phyloP scores from a whole-genome alignment of 768 basidiomycete genomes.

The Fistulinella prunicolor region DNA sequence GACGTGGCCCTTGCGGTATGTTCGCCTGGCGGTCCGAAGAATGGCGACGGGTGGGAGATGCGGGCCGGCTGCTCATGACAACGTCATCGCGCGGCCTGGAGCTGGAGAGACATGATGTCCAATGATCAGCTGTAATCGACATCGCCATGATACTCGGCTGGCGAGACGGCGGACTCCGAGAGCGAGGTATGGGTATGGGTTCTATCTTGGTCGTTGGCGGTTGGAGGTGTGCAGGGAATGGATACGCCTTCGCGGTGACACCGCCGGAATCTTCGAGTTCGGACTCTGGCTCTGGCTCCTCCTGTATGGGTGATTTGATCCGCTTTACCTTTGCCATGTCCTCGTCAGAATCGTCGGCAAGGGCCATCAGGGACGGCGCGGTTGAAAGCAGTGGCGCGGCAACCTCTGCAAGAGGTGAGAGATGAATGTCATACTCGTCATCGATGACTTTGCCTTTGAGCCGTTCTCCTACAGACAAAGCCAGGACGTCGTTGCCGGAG shows the following conservation, averaged over 20 bases:
- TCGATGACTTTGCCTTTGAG: slow-evolving; percentile 25
- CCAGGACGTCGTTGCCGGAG: slow-evolving; percentile 15
- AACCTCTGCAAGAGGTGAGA: slow-evolving; percentile 31
- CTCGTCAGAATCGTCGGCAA: slow-evolving; percentile 31
- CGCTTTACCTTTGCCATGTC: slow-evolving; percentile 21
- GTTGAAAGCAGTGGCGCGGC: slow-evolving; percentile 26
- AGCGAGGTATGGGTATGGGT: slow-evolving; percentile 29
- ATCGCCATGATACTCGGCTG: slow-evolving; percentile 28
- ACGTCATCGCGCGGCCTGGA: slow-evolving; percentile 30
- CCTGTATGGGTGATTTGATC: slow-evolving; percentile 19
- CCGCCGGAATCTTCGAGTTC: slow-evolving; percentile 20
- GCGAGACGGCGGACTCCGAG: slow-evolving; percentile 27
- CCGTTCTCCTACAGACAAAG: slow-evolving; percentile 8
- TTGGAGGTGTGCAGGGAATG: slow-evolving; percentile 29
- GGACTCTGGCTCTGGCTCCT: slow-evolving; percentile 25
- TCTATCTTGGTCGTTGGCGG: slow-evolving; percentile 17
- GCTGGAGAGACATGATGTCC: slow-evolving; percentile 20
- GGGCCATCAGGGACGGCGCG: slow-evolving; percentile 28
- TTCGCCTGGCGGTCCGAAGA: slow-evolving; percentile 22
- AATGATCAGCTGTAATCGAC: slow-evolving; percentile 25
- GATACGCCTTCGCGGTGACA: slow-evolving; percentile 10
- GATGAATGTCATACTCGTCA: slow-evolving; percentile 29
- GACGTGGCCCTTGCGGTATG: slow-evolving; percentile 16
- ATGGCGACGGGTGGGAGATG: slow-evolving; percentile 26
- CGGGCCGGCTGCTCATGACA: slow-evolving; percentile 27